Evolutionary conservation across 306 rosid genomes (phyloP).

Genomic region (Sphenostylis stenocarpa): DNA sequence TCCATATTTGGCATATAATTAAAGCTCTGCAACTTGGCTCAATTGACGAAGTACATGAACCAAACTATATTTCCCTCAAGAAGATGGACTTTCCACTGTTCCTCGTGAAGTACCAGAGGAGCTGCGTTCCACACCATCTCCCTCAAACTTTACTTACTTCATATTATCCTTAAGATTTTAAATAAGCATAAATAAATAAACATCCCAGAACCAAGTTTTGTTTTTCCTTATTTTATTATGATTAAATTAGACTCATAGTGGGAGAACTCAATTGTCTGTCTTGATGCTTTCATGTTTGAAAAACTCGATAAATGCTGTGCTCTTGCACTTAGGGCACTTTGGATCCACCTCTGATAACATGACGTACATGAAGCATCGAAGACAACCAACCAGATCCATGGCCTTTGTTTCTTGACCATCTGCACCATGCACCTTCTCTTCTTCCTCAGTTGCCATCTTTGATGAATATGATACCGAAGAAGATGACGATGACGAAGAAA

Average conservation of each 20-base stretch:
- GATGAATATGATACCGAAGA: slow-evolving; percentile 22
- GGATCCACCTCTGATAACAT: slow-evolving; percentile 50
- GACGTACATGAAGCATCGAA: slow-evolving; percentile 37
- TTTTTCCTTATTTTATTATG: not conserved
- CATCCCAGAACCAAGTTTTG: not conserved
- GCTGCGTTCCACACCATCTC: too few species aligned
- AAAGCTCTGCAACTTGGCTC: too few species aligned
- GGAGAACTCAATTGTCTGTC: not conserved
- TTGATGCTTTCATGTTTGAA: slow-evolving; percentile 9
- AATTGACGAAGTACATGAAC: too few species aligned
- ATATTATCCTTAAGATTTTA: too few species aligned
- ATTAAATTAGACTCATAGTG: not conserved
- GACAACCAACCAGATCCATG: slow-evolving; percentile 59
- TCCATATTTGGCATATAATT: too few species aligned
- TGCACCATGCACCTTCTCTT: not conserved
- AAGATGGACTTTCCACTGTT: too few species aligned
- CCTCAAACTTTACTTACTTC: too few species aligned
- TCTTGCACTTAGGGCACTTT: slow-evolving; percentile 63
- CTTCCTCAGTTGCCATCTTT: not conserved
- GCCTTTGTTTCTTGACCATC: slow-evolving; percentile 13
- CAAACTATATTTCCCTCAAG: too few species aligned
- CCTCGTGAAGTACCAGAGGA: too few species aligned
- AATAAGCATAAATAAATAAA: not conserved
- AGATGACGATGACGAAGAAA: not conserved
- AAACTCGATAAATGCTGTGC: slow-evolving; percentile 50